Base-by-base conservation (phyloP, 1,139 yeast species). In the Tardiomyces blankii region DNA sequence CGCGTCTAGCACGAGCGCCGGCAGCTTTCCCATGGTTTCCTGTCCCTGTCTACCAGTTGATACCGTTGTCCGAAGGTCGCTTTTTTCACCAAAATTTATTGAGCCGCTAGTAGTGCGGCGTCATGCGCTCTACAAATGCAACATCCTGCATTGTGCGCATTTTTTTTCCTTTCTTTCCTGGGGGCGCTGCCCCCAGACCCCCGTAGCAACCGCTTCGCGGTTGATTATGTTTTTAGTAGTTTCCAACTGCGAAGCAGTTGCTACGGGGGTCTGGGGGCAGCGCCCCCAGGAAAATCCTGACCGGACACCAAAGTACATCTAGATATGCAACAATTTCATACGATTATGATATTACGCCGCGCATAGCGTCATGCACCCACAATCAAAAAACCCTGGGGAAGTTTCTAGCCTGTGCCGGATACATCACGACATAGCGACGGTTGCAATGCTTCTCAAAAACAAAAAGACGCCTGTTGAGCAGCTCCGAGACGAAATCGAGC, bases 1-100 rank as follows among this genome's bases (percentile, higher is more conserved):
- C 7, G 97, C 96, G 73, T 91, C 98, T 54, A 91, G 72, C 14
- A 91, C 82, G 48, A 91, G 68, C 2, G 80, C 48, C 44, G 53
- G 43, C n/a, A 58, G 50, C 39, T 44, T 48, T 16, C 16, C 23
- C 23, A 39, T 39, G 13, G 18, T 16, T 16, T 30, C n/a, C 9
- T 35, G 39, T 14, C 4, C n/a, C 16, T 14, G 11, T 30, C 16
- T 30, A 30, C n/a, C n/a, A n/a, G 35, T 5, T 4, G 9, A 30
- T 30, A 5, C n/a, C 3, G 11, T 3, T 12, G 9, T 30, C 16
- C 9, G 9, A 30, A 7, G 25, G 4, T 21, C 25, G 25, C 16
- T 5, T 48, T 51, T 30, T 18, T 16, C 40, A 42, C 35, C 35
- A 30, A 30, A 30, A 30, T 30, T 30, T 30, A 30, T 30, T 30